A percentile compares a stretch with the other conserved stretches of the same genome.
These are phyloP conservation scores for Tricholoma terreum DNA, from an alignment of 768 basidiomycete species.

Conservation along the genomic window DNA sequence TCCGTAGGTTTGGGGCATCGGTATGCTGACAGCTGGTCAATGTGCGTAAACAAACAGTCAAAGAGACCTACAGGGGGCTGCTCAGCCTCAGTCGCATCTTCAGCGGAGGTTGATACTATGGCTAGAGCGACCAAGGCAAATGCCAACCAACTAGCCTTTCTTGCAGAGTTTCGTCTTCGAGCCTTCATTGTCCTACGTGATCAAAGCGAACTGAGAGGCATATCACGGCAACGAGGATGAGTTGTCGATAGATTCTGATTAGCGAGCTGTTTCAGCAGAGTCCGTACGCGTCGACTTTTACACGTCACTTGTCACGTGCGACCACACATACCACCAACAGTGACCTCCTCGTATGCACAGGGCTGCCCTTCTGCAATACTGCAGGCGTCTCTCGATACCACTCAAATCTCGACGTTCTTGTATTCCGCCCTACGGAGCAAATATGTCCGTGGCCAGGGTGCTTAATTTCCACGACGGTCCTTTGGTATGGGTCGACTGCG, in stretches of 20 bases:
- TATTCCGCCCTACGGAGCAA: not conserved
- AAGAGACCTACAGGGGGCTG: not conserved
- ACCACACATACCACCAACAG: not conserved
- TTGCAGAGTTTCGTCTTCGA: conserved; percentile 30
- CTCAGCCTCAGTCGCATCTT: conserved; percentile 34
- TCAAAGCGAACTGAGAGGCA: conserved; percentile 1
- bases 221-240: conserved; percentile 9
- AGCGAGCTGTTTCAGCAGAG: not conserved
- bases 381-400: conserved; percentile 2
- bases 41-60: not conserved
- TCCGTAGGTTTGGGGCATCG: not conserved
- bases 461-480: conserved; percentile 57
- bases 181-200: conserved; percentile 15
- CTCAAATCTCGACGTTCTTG: not conserved
- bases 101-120: conserved; percentile 29
- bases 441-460: conserved; percentile 19
- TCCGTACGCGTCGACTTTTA: conserved; percentile 4
- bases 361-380: conserved; percentile 9
- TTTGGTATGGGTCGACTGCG: conserved; percentile 83
- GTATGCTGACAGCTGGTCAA: not conserved
- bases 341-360: conserved; percentile 9
- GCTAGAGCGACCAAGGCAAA: conserved; percentile 56
- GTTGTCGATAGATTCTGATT: conserved; percentile 3
- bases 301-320: conserved; percentile 22
- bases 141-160: conserved; percentile 57